These are phyloP conservation scores for Candida maesae DNA, from an alignment of 805 yeast genomes.

Conservation along the genomic window DNA sequence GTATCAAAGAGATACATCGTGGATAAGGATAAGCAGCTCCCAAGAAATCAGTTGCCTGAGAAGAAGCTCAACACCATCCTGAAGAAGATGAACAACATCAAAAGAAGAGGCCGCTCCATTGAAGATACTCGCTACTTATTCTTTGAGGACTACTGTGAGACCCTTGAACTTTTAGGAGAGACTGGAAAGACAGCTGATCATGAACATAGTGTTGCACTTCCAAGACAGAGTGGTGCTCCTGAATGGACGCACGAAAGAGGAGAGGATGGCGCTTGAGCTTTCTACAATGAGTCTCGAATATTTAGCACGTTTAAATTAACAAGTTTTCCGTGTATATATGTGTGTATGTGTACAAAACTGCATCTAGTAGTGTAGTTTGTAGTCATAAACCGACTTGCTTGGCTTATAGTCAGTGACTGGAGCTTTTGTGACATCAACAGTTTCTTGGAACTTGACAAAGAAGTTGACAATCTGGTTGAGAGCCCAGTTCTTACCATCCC, in stretches of 20 bases:
- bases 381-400: conserved; percentile 15
- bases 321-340: too few species aligned
- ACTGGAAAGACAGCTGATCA: not conserved
- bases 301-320: too few species aligned
- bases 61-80: conserved; percentile 34
- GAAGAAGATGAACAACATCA: conserved; percentile 33
- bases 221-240: conserved; percentile 68
- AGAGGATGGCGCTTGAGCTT: conserved; percentile 52
- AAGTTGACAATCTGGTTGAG: conserved; percentile 38
- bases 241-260: conserved; percentile 81
- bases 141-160: conserved; percentile 36
- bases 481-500: conserved; percentile 46
- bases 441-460: conserved; percentile 36
- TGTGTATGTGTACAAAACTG: too few species aligned
- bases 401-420: conserved; percentile 19
- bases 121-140: conserved; percentile 22
- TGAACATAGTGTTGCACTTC: conserved; percentile 25
- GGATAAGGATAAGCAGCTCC: conserved; percentile 37
- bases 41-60: conserved; percentile 45
- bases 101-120: conserved; percentile 33
- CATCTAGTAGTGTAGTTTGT: conserved; percentile 15
- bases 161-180: conserved; percentile 27
- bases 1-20: conserved; percentile 65
- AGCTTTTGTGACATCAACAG: conserved; percentile 25
- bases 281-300: too few species aligned